Conservation (phyloP, 495 filamentous ascomycete species). For the Baudoinia panamericana region DNA sequence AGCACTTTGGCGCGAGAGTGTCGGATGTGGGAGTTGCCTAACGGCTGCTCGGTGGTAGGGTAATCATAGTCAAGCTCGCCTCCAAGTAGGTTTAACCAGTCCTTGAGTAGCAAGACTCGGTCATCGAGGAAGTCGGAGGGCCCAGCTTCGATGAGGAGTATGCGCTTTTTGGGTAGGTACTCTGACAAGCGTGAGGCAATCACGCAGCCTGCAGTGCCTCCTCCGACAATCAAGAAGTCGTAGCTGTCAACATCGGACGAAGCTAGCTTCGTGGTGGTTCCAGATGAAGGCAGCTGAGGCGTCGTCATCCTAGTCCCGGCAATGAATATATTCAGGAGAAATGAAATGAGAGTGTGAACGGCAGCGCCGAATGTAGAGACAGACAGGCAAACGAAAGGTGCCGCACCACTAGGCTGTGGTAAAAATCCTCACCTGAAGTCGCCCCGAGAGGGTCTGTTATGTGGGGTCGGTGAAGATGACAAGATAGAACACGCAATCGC, state of each 20-base stretch:
- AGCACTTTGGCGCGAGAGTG: slow-evolving; percentile 76
- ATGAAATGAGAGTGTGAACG: too few relatives aligned
- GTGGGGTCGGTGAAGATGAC: too few relatives aligned
- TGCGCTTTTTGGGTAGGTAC: slow-evolving; percentile 30
- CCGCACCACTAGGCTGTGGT: too few relatives aligned
- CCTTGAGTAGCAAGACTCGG: slow-evolving; percentile 58
- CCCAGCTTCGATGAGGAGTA: slow-evolving; percentile 35
- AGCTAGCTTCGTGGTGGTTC: slow-evolving; percentile 49
- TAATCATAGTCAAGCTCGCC: slow-evolving; percentile 81
- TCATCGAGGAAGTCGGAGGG: slow-evolving; percentile 49
- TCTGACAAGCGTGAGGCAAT: slow-evolving; percentile 53
- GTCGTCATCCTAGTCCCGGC: too few relatives aligned
- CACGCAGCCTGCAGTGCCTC: slow-evolving; percentile 78
- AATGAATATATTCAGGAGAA: too few relatives aligned
- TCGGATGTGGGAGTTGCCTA: slow-evolving; percentile 66
- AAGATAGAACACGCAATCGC: too few relatives aligned
- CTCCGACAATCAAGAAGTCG: slow-evolving; percentile 79
- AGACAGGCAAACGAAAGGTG: too few relatives aligned
- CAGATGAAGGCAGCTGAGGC: slow-evolving; percentile 31
- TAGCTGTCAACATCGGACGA: slow-evolving; percentile 50
- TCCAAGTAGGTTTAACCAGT: slow-evolving; percentile 66
- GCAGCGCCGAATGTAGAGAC: too few relatives aligned
- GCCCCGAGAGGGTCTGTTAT: too few relatives aligned
- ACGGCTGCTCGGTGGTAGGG: slow-evolving; percentile 67
- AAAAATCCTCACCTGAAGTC: too few relatives aligned